Evolutionary conservation across 352 stramenopile species (phyloP).

Genomic region (Phytophthora lateralis): DNA sequence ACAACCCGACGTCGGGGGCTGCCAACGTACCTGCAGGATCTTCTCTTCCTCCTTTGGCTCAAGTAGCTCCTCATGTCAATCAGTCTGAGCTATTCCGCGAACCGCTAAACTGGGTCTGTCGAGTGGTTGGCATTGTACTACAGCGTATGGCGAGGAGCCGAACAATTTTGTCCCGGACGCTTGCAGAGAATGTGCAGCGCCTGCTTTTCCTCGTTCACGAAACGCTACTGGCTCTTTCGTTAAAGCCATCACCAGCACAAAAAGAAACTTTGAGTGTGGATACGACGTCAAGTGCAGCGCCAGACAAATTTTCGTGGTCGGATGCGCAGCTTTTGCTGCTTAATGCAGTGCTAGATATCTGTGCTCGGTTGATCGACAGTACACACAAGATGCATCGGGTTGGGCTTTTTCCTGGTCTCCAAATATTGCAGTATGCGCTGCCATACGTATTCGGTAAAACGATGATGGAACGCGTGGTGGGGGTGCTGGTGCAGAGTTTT

Average conservation of each 20-base stretch:
- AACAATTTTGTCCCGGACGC: slow-evolving; percentile 70
- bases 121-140: slow-evolving; percentile 70
- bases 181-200: slow-evolving; percentile 84
- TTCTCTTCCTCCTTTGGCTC: slow-evolving; percentile 30
- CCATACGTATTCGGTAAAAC: slow-evolving; percentile 40
- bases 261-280: neutral
- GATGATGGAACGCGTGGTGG: slow-evolving; percentile 64
- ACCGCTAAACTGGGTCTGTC: slow-evolving; percentile 71
- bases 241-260: slow-evolving; percentile 9
- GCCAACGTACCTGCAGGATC: slow-evolving; percentile 7
- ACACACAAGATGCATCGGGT: slow-evolving; percentile 80
- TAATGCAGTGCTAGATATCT: slow-evolving; percentile 77
- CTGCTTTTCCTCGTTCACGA: slow-evolving; percentile 73
- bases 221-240: slow-evolving; percentile 50
- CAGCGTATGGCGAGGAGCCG: slow-evolving; percentile 77
- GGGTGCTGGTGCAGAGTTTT: slow-evolving; percentile 66
- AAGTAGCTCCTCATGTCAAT: slow-evolving; percentile 28
- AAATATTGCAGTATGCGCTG: slow-evolving; percentile 67
- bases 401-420: slow-evolving; percentile 67
- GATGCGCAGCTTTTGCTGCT: slow-evolving; percentile 74
- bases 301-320: slow-evolving; percentile 51
- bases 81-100: slow-evolving; percentile 47
- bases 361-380: slow-evolving; percentile 70
- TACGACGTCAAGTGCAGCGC: neutral
- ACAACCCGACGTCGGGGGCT: slow-evolving; percentile 22